phyloP scores from a whole-genome alignment of 2,329 filamentous ascomycete genomes.

The Penicillium sclerotigenum region DNA sequence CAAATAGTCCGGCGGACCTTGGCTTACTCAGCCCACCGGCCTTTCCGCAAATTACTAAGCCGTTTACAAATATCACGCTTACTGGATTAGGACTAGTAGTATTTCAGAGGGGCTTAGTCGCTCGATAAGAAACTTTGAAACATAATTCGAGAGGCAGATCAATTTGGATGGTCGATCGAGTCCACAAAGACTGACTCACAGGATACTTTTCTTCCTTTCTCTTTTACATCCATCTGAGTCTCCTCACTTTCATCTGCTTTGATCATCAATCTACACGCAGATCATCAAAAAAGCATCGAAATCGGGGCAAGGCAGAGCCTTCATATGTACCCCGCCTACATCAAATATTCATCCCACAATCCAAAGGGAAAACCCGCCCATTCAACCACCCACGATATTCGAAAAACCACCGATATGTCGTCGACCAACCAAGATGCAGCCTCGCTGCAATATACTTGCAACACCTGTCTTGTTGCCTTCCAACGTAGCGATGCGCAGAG shows the following conservation, averaged over 20 bases:
- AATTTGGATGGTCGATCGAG: background rate
- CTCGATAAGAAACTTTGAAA: conserved; percentile 14
- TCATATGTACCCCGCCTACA: conserved; percentile 24
- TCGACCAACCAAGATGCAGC: conserved; percentile 28
- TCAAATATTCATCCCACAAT: conserved; percentile 31
- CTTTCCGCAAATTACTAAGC: background rate
- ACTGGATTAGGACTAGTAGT: background rate
- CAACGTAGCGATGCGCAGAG: conserved; percentile 89
- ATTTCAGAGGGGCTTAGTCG: conserved; percentile 1
- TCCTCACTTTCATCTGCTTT: background rate
- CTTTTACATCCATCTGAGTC: background rate
- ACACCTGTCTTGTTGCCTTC: conserved; percentile 96
- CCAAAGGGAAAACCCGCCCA: conserved; percentile 7
- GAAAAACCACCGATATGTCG: conserved; percentile 19
- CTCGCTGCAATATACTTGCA: conserved; percentile 89
- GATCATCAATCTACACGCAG: background rate
- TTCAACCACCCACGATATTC: conserved; percentile 1
- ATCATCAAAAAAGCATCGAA: background rate
- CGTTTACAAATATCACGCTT: background rate
- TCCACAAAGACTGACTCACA: conserved; percentile 1
- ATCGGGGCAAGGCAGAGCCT: conserved; percentile 13
- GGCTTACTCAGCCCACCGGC: background rate
- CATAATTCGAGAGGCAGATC: background rate
- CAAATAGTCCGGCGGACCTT: background rate
- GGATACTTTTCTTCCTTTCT: background rate